These are phyloP conservation scores for Lentinula aciculospora DNA, from an alignment of 768 basidiomycete species.

Conservation along the genomic window DNA sequence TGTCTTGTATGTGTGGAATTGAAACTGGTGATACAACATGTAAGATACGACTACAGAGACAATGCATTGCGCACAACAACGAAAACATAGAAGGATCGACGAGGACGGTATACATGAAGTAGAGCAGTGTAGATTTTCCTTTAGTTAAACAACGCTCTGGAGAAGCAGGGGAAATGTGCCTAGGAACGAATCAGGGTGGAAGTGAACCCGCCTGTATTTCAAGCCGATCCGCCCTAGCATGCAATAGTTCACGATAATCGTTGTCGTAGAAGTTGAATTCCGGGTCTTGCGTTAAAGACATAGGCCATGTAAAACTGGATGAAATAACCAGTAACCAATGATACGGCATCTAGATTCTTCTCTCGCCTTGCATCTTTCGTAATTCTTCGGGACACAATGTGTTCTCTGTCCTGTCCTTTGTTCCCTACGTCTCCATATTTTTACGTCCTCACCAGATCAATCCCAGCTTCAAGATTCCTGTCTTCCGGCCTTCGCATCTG, in stretches of 20 bases:
- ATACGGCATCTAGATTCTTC: background rate
- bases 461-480: constrained; percentile 26
- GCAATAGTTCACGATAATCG: background rate
- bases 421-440: background rate
- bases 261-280: background rate
- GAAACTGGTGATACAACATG: constrained; percentile 38
- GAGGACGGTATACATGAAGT: no score
- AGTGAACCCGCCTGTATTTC: background rate
- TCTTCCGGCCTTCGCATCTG: constrained; percentile 7
- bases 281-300: background rate
- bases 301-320: background rate
- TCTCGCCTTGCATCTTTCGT: background rate
- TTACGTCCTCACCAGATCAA: constrained; percentile 40
- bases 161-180: background rate
- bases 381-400: background rate
- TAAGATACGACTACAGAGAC: constrained; percentile 13
- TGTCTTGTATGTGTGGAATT: constrained; percentile 16
- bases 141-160: no score
- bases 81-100: no score
- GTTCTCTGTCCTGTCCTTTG: background rate
- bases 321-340: background rate
- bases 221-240: background rate
- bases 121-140: no score
- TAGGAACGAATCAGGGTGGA: background rate
- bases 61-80: no score